phyloP scores from a whole-genome alignment of 257 asterid genomes.

The Galeopsis tetrahit region DNA sequence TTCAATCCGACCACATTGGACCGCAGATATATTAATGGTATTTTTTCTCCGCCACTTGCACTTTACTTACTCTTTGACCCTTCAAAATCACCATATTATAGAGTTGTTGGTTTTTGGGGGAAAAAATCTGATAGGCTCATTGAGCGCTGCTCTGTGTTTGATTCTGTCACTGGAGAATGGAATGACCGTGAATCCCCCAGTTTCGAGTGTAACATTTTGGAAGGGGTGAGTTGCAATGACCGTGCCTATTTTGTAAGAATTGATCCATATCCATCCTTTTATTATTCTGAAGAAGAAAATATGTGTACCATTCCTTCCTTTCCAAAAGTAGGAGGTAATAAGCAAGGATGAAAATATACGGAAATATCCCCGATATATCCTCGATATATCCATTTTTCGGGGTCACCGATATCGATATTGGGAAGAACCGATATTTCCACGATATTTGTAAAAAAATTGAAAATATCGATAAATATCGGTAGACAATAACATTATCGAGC shows the following conservation, averaged over 20 bases:
- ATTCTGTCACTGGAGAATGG: neutral
- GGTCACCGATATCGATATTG: too few species aligned
- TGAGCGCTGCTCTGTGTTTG: neutral
- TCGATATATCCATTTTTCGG: too few species aligned
- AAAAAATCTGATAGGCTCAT: too few species aligned
- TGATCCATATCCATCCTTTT: neutral
- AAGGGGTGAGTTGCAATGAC: neutral
- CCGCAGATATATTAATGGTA: neutral
- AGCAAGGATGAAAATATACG: too few species aligned
- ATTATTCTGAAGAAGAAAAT: neutral
- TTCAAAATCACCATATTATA: neutral
- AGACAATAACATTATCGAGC: too few species aligned
- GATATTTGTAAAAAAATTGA: too few species aligned
- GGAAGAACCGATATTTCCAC: too few species aligned
- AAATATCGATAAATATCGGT: too few species aligned
- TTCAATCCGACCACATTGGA: slow-evolving; percentile 7
- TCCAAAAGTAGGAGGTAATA: neutral
- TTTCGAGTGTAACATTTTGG: too few species aligned
- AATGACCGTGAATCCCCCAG: neutral
- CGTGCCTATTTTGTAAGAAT: neutral
- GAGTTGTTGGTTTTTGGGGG: neutral
- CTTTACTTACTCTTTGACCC: neutral
- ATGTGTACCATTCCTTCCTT: neutral
- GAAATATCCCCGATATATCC: too few species aligned
- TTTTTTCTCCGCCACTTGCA: neutral